Percentiles rank a stretch among this genome's conserved stretches.
Evolutionary conservation across 192 early-diverging fungal genomes (phyloP).

Genomic region (Spinellus fusiger): DNA sequence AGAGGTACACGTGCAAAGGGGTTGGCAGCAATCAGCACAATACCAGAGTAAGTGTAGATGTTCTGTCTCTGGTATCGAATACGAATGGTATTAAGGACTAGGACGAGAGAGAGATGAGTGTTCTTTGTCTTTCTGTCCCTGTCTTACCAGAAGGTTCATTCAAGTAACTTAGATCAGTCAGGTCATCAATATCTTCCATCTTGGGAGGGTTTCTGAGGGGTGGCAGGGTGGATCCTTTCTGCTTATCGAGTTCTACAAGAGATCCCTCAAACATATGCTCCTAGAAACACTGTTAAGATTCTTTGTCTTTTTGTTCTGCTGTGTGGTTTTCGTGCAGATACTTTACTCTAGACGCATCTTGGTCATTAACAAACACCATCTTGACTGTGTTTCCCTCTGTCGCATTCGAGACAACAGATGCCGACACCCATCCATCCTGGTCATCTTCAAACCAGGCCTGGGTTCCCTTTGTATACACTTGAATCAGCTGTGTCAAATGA

Average conservation of each 20-base stretch:
- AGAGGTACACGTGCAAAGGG: conserved; percentile 84
- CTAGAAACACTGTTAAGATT: conserved; percentile 31
- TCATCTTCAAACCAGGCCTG: conserved; percentile 87
- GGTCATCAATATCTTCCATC: conserved; percentile 82
- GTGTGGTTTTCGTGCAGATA: background rate
- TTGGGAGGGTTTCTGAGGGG: conserved; percentile 92
- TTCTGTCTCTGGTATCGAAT: conserved; percentile 85
- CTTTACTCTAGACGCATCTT: conserved; percentile 15
- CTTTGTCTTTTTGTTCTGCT: background rate
- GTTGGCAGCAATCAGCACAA: conserved; percentile 96
- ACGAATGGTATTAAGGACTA: conserved; percentile 88
- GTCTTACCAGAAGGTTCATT: conserved; percentile 77
- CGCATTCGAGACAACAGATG: conserved; percentile 49
- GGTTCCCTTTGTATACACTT: conserved; percentile 67
- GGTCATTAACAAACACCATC: conserved; percentile 56
- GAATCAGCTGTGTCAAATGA: conserved; percentile 26
- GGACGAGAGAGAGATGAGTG: background rate
- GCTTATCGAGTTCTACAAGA: conserved; percentile 61
- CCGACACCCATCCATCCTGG: conserved; percentile 81
- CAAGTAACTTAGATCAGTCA: conserved; percentile 88
- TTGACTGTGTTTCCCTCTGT: conserved; percentile 51
- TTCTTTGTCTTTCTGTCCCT: background rate
- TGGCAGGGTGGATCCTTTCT: conserved; percentile 68
- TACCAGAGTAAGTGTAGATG: conserved; percentile 99
- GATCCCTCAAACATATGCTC: conserved; percentile 68